These are phyloP conservation scores for Astrephomene gubernaculifera DNA, from an alignment of 139 green algal genomes.

Conservation along the genomic window DNA sequence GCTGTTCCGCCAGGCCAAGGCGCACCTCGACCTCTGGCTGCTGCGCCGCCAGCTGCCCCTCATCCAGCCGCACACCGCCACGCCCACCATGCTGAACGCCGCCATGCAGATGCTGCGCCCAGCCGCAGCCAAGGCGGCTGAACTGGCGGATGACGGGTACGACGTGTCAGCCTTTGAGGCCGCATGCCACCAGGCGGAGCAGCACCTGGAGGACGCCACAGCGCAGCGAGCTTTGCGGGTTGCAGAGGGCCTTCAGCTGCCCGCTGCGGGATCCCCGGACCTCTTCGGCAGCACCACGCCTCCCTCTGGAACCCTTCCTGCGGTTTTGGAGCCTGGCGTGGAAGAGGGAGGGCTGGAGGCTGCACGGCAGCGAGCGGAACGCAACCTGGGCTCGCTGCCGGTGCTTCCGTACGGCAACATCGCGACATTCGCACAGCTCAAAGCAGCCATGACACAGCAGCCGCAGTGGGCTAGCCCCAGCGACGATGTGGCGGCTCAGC, in stretches of 20 bases:
- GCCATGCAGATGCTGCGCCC: slow-evolving; percentile 54
- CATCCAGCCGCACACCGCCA: slow-evolving; percentile 10
- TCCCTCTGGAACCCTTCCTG: slow-evolving; percentile 30
- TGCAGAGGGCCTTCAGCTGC: neutral
- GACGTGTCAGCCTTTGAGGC: slow-evolving; percentile 42
- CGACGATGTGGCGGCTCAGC: slow-evolving; percentile 40
- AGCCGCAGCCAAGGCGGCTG: slow-evolving; percentile 39
- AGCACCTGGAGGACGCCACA: neutral
- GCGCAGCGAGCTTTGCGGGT: slow-evolving; percentile 14
- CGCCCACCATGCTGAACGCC: neutral
- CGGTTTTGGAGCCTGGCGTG: neutral
- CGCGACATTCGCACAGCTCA: neutral
- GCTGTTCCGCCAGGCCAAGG: slow-evolving; percentile 9
- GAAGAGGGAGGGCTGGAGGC: slow-evolving; percentile 8
- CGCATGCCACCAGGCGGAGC: neutral
- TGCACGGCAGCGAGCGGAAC: neutral
- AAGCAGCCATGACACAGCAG: neutral
- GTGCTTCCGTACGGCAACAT: neutral
- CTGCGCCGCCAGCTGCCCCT: slow-evolving; percentile 27
- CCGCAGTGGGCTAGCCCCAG: neutral
- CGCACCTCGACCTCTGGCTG: slow-evolving; percentile 61
- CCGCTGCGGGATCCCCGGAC: neutral
- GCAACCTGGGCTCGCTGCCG: slow-evolving; percentile 53
- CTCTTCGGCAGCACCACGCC: neutral
- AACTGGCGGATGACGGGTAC: slow-evolving; percentile 42